A percentile compares a stretch with the other conserved stretches of the same genome.
Evolutionary conservation across 2,329 filamentous ascomycete species (phyloP).

Genomic region (Trichoderma koningii): DNA sequence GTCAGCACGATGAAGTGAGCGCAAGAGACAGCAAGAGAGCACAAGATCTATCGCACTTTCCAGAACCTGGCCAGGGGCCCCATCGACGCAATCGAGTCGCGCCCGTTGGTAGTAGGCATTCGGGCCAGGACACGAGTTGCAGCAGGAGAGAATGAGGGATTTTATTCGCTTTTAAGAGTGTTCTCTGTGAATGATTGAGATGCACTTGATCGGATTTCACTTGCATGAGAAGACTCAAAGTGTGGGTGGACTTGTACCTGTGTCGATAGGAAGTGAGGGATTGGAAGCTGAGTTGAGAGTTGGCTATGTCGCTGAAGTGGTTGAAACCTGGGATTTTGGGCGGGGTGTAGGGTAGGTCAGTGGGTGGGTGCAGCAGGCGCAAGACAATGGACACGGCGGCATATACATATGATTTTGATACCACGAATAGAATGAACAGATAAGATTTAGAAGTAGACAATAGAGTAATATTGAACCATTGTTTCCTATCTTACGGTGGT

Average conservation of each 20-base stretch:
- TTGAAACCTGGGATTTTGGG: background rate
- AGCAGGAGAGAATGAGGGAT: background rate
- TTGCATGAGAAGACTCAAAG: background rate
- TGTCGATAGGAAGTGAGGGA: background rate
- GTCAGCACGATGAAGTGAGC: background rate
- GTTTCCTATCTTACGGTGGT: no score
- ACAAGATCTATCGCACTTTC: conserved; percentile 42
- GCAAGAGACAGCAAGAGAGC: background rate
- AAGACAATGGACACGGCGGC: background rate
- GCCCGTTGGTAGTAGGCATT: conserved; percentile 36
- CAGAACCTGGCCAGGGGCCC: conserved; percentile 48
- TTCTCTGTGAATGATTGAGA: background rate
- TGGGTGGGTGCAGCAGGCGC: background rate
- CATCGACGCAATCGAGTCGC: conserved; percentile 31
- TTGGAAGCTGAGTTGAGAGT: background rate
- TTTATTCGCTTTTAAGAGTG: background rate
- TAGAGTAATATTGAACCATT: no score
- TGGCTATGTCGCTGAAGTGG: background rate
- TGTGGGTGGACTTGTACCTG: background rate
- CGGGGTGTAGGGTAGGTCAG: conserved; percentile 11
- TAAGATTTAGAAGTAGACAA: no score
- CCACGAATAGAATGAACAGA: no score
- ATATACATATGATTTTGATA: background rate
- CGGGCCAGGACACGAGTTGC: background rate
- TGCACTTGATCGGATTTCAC: background rate